phyloP scores from a whole-genome alignment of 2,329 filamentous ascomycete species.

The Ambrosiella cleistominuta region DNA sequence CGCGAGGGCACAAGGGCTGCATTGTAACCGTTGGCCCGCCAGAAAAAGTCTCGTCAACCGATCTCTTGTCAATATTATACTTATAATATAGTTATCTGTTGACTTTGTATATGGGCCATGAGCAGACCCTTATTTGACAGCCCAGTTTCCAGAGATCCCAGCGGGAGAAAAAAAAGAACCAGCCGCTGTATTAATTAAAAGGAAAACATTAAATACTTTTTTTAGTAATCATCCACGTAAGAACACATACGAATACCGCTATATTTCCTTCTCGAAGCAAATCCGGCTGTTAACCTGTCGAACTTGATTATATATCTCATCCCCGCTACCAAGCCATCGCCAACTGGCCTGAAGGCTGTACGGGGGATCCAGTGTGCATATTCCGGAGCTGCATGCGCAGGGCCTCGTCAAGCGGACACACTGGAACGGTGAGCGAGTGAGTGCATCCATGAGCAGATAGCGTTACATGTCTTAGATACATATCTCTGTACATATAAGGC shows the following conservation, averaged over 20 bases:
- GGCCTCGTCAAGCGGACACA: background rate
- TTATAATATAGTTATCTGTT: background rate
- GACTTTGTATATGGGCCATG: too few species aligned
- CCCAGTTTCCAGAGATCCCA: too few species aligned
- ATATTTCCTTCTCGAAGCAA: too few species aligned
- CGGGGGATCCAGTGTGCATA: background rate
- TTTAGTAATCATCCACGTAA: too few species aligned
- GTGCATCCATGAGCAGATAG: background rate
- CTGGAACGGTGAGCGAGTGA: background rate
- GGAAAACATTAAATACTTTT: too few species aligned
- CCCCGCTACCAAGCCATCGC: background rate
- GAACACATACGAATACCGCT: too few species aligned
- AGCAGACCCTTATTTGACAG: too few species aligned
- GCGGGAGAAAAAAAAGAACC: too few species aligned
- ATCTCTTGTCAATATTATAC: background rate
- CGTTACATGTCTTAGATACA: background rate
- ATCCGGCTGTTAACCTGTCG: too few species aligned
- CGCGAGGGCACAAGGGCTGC: background rate
- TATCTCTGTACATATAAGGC: background rate
- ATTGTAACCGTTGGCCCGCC: background rate
- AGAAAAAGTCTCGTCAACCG: background rate
- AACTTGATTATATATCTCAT: too few species aligned
- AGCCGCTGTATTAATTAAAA: too few species aligned
- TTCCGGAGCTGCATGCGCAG: background rate
- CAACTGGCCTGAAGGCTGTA: background rate